Percentiles rank a stretch among this genome's conserved stretches.
phyloP scores from a whole-genome alignment of 441 rosid genomes.

The Gossypium gossypioides region DNA sequence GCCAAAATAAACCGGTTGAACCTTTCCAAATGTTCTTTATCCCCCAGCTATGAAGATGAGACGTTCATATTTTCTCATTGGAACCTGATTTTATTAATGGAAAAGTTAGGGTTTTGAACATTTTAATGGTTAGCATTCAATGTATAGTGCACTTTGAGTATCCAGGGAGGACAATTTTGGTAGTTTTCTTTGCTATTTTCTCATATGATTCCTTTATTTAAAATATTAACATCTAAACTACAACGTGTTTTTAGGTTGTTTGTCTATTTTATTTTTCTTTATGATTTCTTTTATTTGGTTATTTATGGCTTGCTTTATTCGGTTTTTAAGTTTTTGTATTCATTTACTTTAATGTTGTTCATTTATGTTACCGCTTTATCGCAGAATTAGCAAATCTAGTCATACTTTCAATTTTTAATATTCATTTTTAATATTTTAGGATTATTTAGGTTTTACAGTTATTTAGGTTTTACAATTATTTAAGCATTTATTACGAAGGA shows the following conservation, averaged over 20 bases:
- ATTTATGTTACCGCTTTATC: neutral
- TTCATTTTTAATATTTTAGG: neutral
- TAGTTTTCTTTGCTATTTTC: neutral
- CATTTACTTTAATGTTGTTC: neutral
- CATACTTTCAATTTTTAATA: neutral
- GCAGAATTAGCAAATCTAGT: neutral
- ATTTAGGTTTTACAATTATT: neutral
- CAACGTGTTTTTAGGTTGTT: neutral
- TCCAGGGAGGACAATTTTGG: neutral
- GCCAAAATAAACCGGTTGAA: neutral
- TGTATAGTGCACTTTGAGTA: neutral
- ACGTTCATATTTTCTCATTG: neutral
- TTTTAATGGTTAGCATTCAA: neutral
- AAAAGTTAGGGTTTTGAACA: neutral
- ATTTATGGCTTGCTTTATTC: neutral
- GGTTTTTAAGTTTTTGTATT: neutral
- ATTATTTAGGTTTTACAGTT: neutral
- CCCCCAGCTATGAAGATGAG: neutral
- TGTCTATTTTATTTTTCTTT: neutral
- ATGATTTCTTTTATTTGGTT: neutral
- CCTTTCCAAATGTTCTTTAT: neutral
- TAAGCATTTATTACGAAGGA: neutral
- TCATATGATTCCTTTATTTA: neutral
- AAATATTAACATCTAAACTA: neutral
- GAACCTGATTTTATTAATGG: neutral